Base-by-base conservation (phyloP, 2,329 filamentous ascomycete species). In the Penicillium sp. region DNA sequence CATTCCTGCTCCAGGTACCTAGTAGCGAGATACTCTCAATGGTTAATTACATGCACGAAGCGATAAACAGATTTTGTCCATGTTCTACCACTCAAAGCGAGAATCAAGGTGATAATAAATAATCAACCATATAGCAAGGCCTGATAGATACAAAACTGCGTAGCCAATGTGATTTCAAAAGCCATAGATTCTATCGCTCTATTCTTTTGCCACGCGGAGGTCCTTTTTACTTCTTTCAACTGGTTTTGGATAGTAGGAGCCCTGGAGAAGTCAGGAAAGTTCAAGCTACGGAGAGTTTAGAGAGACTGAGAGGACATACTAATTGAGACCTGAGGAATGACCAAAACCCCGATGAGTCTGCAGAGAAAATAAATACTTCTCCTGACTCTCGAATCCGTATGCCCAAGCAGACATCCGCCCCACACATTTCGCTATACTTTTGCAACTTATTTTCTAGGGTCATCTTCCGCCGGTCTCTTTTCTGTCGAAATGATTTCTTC, bases 271-370 rank as follows among this genome's bases (percentile, higher is more conserved):
- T 53, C 15, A 53, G 49, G 30, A 53, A 53, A 22, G 13, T 37
- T 53, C 13, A 53, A 53, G 49, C 49, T 37, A 53, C 10, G 4
- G 30, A 37, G 12, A 53, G 17, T 28, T 53, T 53, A 8, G 44
- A 26, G 22, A 28, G 44, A 24, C 17, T 30, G 30, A 24, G 30
- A 37, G 49, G 6, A 73, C 2, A 70, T 72, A 1, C 66, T 72
- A 0, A 73, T 73, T 0, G 65, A 37, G 50, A 35, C 72, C 28
- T 73, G 72, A 19, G 72, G 71, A 4, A 75, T 70, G n/a, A 61
- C 65, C 3, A 67, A 69, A 17, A 68, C 66, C 15, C 63, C 63
- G 1, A 53, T 38, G 9, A 35, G 33, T 53, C 50, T 24, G 33
- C n/a, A 1, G 19, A 53, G 50, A 53, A 53, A 24, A 53, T 53